Conservation (phyloP, 1,284 basidiomycete species). For the Rhodotorula sp. region DNA sequence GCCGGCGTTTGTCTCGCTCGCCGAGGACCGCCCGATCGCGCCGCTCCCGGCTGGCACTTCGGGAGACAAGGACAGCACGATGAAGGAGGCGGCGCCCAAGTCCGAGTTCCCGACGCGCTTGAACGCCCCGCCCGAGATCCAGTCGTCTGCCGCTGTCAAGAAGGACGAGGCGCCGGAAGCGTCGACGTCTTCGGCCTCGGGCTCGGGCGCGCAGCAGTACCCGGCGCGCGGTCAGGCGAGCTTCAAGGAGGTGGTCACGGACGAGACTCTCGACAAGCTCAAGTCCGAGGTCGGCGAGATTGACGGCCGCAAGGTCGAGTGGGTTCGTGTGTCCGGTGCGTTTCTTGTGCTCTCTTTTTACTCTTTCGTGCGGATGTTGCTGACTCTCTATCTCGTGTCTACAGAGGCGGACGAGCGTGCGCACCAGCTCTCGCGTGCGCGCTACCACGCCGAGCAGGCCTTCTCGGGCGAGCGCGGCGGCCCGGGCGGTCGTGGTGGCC, state of each 20-base stretch:
- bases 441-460: conserved; percentile 54
- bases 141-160: conserved; percentile 15
- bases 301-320: conserved; percentile 50
- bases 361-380: background rate
- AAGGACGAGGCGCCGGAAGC: conserved; percentile 53
- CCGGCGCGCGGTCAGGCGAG: conserved; percentile 52
- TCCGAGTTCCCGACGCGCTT: conserved; percentile 33
- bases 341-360: conserved; percentile 9
- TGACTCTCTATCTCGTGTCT: background rate
- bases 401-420: conserved; percentile 65
- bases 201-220: conserved; percentile 53
- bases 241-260: conserved; percentile 50
- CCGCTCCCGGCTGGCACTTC: conserved; percentile 9
- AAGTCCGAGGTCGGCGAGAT: conserved; percentile 51
- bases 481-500: conserved; percentile 48
- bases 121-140: conserved; percentile 38
- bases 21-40: conserved; percentile 24
- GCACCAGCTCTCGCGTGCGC: conserved; percentile 70
- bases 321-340: conserved; percentile 41
- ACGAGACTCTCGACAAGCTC: conserved; percentile 53
- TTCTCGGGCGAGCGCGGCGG: conserved; percentile 54
- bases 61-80: conserved; percentile 16
- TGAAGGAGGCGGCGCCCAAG: conserved; percentile 19
- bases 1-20: conserved; percentile 33
- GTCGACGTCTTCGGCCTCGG: conserved; percentile 38